Evolutionary conservation across 768 basidiomycete species (phyloP).

Genomic region (Xanthoconium purpureum): DNA sequence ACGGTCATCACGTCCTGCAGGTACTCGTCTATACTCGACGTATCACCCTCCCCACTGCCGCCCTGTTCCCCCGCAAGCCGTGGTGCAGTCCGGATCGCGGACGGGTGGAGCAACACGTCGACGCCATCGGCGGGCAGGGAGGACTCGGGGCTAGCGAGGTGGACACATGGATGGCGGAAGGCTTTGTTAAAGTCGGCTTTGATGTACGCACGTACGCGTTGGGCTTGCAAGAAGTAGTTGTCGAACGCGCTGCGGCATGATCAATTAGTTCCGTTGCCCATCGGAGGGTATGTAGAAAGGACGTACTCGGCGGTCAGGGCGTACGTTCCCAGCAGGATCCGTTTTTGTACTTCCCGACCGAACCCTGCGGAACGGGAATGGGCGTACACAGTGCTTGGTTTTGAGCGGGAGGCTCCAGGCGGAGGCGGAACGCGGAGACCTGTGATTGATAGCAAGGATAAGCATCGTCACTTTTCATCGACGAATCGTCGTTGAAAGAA

Average conservation of each 20-base stretch:
- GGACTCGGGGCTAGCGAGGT: conserved; percentile 27
- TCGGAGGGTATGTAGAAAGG: too few relatives aligned
- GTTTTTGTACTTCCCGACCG: conserved; percentile 80
- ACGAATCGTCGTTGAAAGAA: background rate
- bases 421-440: conserved; percentile 50
- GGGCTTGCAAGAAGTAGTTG: conserved; percentile 94
- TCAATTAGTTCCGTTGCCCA: background rate
- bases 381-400: conserved; percentile 59
- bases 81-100: conserved; percentile 85
- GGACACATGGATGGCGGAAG: conserved; percentile 58
- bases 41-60: background rate
- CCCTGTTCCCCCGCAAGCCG: conserved; percentile 31
- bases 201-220: conserved; percentile 70
- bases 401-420: conserved; percentile 41
- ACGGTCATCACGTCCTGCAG: conserved; percentile 91
- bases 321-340: conserved; percentile 87
- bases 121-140: conserved; percentile 38
- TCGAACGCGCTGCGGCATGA: conserved; percentile 74
- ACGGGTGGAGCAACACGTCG: conserved; percentile 84
- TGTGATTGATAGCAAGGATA: conserved; percentile 20
- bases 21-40: conserved; percentile 54
- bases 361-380: conserved; percentile 68
- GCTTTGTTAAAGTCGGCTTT: conserved; percentile 69
- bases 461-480: background rate
- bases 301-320: conserved; percentile 88